Evolutionary conservation across 345 rosid genomes (phyloP).

Genomic region (Acer yangbiense): DNA sequence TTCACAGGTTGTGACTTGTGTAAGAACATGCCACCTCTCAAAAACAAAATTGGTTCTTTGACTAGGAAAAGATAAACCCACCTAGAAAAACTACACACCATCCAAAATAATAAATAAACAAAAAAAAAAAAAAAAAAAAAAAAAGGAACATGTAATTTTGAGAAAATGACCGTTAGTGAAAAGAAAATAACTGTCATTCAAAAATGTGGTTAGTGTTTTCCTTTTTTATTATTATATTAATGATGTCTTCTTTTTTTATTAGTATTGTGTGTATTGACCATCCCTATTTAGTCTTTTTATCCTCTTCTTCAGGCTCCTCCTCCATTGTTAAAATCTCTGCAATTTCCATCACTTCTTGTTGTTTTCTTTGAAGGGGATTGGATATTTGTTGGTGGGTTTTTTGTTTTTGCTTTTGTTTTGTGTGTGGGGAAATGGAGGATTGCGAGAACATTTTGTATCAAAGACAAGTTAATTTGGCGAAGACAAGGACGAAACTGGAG

Average conservation of each 20-base stretch:
- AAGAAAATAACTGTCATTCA: not conserved
- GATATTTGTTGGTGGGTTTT: not conserved
- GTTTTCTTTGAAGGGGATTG: not conserved
- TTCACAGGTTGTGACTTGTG: not conserved
- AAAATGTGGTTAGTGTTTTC: not conserved
- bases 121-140: not conserved
- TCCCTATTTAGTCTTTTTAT: not conserved
- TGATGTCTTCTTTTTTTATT: not conserved
- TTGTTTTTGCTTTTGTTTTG: not conserved
- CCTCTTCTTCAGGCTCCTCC: too few relatives aligned
- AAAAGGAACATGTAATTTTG: not conserved
- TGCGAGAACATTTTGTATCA: conserved; percentile 25
- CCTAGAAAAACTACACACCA: conserved; percentile 8
- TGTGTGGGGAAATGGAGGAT: conserved; percentile 24
- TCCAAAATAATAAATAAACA: not conserved
- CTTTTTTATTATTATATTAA: not conserved
- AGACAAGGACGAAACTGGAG: conserved; percentile 18
- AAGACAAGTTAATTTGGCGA: conserved; percentile 19
- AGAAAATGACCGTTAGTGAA: not conserved
- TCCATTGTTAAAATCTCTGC: not conserved
- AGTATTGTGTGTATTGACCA: not conserved
- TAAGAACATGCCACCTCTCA: not conserved
- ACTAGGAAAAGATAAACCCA: not conserved
- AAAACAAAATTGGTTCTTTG: not conserved
- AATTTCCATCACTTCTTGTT: not conserved